phyloP scores from a whole-genome alignment of 2,329 filamentous ascomycete genomes.

The Magnaporthales sp. region DNA sequence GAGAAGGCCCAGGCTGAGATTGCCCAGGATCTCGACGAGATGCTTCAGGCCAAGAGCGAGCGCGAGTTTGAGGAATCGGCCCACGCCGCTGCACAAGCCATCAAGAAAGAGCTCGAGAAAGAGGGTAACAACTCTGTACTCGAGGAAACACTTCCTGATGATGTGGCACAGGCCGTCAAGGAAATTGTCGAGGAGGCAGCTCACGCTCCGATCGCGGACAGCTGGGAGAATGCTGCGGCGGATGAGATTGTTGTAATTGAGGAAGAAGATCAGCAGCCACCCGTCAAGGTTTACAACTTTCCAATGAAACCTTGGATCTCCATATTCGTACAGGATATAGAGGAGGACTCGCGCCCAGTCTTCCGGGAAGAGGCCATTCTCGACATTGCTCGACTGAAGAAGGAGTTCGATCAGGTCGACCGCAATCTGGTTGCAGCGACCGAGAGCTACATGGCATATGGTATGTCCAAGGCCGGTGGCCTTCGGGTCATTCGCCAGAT shows the following conservation, averaged over 20 bases:
- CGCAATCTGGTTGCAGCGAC: constrained; percentile 86
- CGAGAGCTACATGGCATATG: constrained; percentile 86
- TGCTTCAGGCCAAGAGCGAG: constrained; percentile 42
- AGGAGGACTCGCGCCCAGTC: constrained; percentile 45
- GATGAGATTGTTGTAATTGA: constrained; percentile 58
- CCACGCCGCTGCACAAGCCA: constrained; percentile 33
- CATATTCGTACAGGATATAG: constrained; percentile 58
- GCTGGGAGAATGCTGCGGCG: constrained; percentile 81
- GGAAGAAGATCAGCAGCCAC: constrained; percentile 47
- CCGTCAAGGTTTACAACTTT: constrained; percentile 85
- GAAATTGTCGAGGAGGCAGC: constrained; percentile 47
- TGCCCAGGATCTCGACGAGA: constrained; percentile 36
- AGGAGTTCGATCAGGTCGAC: constrained; percentile 96
- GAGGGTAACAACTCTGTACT: constrained; percentile 42
- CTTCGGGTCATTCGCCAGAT: constrained; percentile 91
- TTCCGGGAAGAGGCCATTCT: constrained; percentile 77
- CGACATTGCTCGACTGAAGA: constrained; percentile 90
- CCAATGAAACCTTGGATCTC: constrained; percentile 95
- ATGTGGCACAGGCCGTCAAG: constrained; percentile 39
- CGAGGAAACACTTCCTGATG: constrained; percentile 42
- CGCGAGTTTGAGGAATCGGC: constrained; percentile 44
- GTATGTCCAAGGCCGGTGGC: constrained; percentile 86
- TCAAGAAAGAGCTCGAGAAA: constrained; percentile 47
- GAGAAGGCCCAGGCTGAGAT: constrained; percentile 40
- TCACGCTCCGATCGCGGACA: constrained; percentile 63